Evolutionary conservation across 116 monocot genomes (phyloP), one percentile per base, ranked within the genome.

Genomic region (Phalaenopsis hybrid): DNA sequence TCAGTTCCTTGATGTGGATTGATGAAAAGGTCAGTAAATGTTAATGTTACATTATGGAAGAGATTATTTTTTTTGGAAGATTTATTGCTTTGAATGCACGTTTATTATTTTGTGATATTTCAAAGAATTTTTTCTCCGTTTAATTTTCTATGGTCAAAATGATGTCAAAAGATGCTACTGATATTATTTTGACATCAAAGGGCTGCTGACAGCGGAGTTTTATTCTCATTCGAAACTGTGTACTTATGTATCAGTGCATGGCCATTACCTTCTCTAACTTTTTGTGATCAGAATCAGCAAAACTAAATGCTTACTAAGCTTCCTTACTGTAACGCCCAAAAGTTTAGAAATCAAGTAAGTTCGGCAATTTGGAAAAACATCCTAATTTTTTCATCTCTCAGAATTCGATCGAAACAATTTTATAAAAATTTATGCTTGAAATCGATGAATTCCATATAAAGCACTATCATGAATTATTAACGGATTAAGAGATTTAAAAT

Each of bases 1-100:
- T 97, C 20, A 92, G 91, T 83, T 91, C 91, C 12, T 77, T 97
- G 68, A 75, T 94, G 93, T 98, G 92, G 92, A 93, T 95, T 76
- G 95, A 98, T 85, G 95, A 98, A 81, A 98, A 95, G 97, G 95
- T 97, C 4, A 78, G 88, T 12, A 37, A 55, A 16, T 31, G n/a
- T 18, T 46, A 46, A 45, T 18, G 44, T 46, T 75, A 8, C 75
- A 4, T 72, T 72, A 13, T 72, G 31, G 72, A 31, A 37, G 37
- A 37, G 37, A 37, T 37, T 37, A n/a, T n/a, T n/a, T 37, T 37
- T 37, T 37, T 37, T 37, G 2, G 37, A 37, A 72, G 37, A 25
- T 72, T 72, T 72, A 34, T 72, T 34, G 37, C 25, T 72, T 72
- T 34, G 4, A 41, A 72, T 65, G 25, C 7, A 17, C 4, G 0